A percentile compares a stretch with the other conserved stretches of the same genome.
Evolutionary conservation across 306 rosid genomes (phyloP).

Genomic region (Glycine latifolia): DNA sequence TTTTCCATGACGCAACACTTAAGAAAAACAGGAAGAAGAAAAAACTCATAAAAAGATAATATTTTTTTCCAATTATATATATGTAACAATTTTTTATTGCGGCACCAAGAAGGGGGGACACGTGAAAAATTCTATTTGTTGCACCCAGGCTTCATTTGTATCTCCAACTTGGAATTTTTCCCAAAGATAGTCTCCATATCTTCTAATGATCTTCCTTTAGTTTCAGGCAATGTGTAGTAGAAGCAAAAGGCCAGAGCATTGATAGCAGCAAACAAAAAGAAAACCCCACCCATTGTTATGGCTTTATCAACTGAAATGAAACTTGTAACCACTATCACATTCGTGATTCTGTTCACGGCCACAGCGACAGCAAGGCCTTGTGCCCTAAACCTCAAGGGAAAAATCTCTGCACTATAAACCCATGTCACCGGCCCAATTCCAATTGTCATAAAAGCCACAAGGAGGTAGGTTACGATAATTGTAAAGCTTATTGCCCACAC

Average conservation of each 20-base stretch:
- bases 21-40: too few relatives aligned
- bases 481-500: constrained; percentile 55
- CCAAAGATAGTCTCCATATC: constrained; percentile 59
- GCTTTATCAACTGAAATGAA: constrained; percentile 60
- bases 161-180: background rate
- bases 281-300: constrained; percentile 69
- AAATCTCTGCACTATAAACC: constrained; percentile 76
- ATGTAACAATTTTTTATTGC: too few relatives aligned
- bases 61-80: too few relatives aligned
- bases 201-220: constrained; percentile 72
- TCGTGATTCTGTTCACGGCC: constrained; percentile 62
- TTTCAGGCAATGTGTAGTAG: constrained; percentile 73
- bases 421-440: constrained; percentile 76
- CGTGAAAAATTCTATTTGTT: background rate
- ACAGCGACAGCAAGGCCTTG: constrained; percentile 63
- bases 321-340: constrained; percentile 53
- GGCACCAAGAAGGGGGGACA: too few relatives aligned
- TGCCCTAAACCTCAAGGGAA: constrained; percentile 68
- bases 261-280: constrained; percentile 63
- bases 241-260: constrained; percentile 55
- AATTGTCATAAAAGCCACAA: constrained; percentile 56
- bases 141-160: background rate
- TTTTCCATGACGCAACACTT: too few relatives aligned
- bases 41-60: too few relatives aligned
- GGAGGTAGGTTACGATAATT: constrained; percentile 45